Evolutionary conservation across 192 early-diverging fungal genomes (phyloP), one percentile per base, ranked within the genome.

Genomic region (Coemansia sp.): DNA sequence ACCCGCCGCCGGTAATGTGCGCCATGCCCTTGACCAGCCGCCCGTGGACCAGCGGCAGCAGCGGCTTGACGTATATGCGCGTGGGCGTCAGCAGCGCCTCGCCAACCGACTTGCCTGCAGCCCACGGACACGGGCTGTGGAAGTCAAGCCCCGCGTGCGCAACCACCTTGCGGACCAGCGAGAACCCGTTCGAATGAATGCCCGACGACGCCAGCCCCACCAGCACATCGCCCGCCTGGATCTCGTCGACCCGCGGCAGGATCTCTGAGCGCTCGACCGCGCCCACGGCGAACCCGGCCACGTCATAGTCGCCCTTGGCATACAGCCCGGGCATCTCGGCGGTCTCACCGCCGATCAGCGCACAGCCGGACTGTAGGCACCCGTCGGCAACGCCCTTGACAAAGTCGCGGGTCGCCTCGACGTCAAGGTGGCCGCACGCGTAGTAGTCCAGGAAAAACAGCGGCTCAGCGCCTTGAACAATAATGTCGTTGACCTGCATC

Each of bases 321-420:
- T 98, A 99, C 57, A 99, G 82, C 39, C 95, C 94, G 10, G 97
- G 97, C 97, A 99, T 99, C 64, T 99, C 97, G 8, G 97, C 90
- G 17, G 97, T 99, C 79, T 99, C 97, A 26, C 97, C 97, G 55
- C 97, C 97, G 52, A 99, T 84, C 50, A 99, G 85, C 34, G 97
- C 97, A 52, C 91, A 94, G 15, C 90, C 90, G 4, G 93, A 81
- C 53, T 93, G 77, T 28, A 82, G 59, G 72, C 97, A 99, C 7
- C 95, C 97, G n/a, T 85, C 82, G 22, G 90, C 95, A 38, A 99
- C 90, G 53, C 97, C 95, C 52, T 82, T 80, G 48, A 99, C 86
- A 62, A 99, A 92, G 62, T 90, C 87, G 60, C 80, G 83, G 34
- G 91, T 90, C 14, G 94, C 90, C 60, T 89, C 85, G 0, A 98